phyloP scores from a whole-genome alignment of 1,284 basidiomycete species.

The Irpex rosettiformis region DNA sequence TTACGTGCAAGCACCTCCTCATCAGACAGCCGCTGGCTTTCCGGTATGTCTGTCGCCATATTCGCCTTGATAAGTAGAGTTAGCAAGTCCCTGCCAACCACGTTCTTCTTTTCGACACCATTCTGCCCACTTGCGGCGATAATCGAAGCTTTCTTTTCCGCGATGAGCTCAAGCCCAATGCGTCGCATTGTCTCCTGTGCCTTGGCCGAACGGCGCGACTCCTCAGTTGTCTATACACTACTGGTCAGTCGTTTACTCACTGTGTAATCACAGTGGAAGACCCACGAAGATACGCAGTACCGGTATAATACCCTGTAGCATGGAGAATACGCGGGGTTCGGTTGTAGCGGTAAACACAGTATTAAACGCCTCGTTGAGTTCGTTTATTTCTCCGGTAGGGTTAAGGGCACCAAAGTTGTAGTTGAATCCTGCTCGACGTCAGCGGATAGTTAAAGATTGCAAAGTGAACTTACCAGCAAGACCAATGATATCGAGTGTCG shows the following conservation, averaged over 20 bases:
- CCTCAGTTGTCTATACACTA: constrained; percentile 27
- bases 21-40: constrained; percentile 45
- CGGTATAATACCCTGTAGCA: constrained; percentile 38
- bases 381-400: constrained; percentile 33
- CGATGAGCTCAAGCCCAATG: constrained; percentile 37
- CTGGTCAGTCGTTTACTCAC: not conserved
- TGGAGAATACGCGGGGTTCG: constrained; percentile 24
- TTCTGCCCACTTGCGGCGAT: constrained; percentile 18
- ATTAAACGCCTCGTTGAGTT: constrained; percentile 47
- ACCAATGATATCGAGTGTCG: constrained; percentile 51
- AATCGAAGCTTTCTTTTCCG: constrained; percentile 36
- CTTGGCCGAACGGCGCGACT: constrained; percentile 15
- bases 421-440: constrained; percentile 11
- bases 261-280: not conserved
- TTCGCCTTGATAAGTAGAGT: constrained; percentile 43
- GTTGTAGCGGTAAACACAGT: constrained; percentile 34
- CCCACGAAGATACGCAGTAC: constrained; percentile 40
- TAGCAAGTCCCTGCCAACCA: constrained; percentile 27
- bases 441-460: not conserved
- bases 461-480: constrained; percentile 33
- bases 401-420: constrained; percentile 49
- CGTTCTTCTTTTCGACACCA: constrained; percentile 22
- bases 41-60: constrained; percentile 40
- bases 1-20: constrained; percentile 54
- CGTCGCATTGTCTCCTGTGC: constrained; percentile 30